phyloP scores from a whole-genome alignment of 1,139 yeast species.

The Saccharomyces pastorianus region DNA sequence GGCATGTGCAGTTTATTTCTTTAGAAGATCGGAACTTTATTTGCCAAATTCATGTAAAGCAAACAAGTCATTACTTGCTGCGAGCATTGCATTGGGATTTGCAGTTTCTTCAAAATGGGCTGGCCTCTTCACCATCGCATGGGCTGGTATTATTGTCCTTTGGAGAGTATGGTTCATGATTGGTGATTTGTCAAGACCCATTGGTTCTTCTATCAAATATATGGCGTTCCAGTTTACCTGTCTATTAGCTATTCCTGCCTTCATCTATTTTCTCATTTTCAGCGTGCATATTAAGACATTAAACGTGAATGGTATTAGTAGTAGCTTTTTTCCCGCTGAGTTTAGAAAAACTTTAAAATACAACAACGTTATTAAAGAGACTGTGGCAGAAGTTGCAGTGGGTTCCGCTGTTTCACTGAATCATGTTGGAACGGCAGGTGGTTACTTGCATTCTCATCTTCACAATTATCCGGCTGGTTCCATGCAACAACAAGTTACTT shows the following conservation, averaged over 20 bases:
- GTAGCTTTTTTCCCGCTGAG: constrained; percentile 80
- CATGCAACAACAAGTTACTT: constrained; percentile 85
- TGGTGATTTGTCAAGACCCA: constrained; percentile 62
- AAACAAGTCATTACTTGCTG: constrained; percentile 59
- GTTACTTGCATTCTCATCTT: constrained; percentile 87
- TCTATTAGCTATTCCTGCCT: constrained; percentile 61
- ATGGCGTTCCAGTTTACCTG: constrained; percentile 44
- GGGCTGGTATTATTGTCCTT: constrained; percentile 73
- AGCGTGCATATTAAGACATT: constrained; percentile 68
- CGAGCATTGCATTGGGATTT: constrained; percentile 78
- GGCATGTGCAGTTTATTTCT: constrained; percentile 73
- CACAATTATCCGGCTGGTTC: constrained; percentile 85
- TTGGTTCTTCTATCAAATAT: constrained; percentile 32
- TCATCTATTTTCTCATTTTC: constrained; percentile 64
- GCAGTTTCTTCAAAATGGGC: constrained; percentile 93
- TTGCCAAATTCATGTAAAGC: constrained; percentile 60
- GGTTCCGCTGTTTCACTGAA: constrained; percentile 77
- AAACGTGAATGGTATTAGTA: constrained; percentile 73
- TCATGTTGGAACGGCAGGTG: constrained; percentile 82
- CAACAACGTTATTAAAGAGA: constrained; percentile 55
- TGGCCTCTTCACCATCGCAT: constrained; percentile 83
- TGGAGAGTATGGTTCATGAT: constrained; percentile 77
- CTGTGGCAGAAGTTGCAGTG: constrained; percentile 75
- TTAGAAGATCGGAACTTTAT: constrained; percentile 72
- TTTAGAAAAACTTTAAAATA: constrained; percentile 74